Evolutionary conservation across 2,329 filamentous ascomycete species (phyloP).

Genomic region (Ustulina deusta): DNA sequence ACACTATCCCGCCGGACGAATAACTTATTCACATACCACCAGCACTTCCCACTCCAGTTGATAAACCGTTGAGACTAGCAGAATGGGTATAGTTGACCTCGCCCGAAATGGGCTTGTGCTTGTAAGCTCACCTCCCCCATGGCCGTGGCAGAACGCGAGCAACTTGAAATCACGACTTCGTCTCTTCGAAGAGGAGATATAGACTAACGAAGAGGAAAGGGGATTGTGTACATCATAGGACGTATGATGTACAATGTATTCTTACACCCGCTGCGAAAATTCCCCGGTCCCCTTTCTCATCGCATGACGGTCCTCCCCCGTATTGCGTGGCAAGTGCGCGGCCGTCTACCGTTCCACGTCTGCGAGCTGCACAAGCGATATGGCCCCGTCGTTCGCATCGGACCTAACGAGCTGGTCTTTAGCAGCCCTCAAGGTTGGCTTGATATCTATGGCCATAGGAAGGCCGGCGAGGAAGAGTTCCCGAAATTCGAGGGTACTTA

Average conservation of each 20-base stretch:
- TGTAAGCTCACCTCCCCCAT: conserved; percentile 16
- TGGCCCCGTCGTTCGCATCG: conserved; percentile 56
- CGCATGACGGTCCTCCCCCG: conserved; percentile 42
- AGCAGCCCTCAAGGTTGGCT: conserved; percentile 54
- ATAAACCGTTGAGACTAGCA: conserved; percentile 1
- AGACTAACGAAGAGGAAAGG: conserved; percentile 25
- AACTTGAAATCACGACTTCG: background rate
- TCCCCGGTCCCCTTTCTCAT: conserved; percentile 47
- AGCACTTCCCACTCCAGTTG: background rate
- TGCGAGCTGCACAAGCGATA: conserved; percentile 52
- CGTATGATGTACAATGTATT: conserved; percentile 38
- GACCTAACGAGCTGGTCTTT: conserved; percentile 57
- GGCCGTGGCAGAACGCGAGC: background rate
- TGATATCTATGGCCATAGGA: conserved; percentile 56
- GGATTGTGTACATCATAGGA: conserved; percentile 25
- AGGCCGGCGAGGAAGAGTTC: conserved; percentile 46
- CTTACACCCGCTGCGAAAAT: conserved; percentile 48
- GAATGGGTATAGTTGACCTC: conserved; percentile 23
- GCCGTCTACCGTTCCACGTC: conserved; percentile 41
- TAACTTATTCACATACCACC: background rate
- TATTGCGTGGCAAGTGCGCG: conserved; percentile 33
- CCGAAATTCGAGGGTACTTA: conserved; percentile 49
- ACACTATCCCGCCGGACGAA: background rate
- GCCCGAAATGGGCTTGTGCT: conserved; percentile 30
- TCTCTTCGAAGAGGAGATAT: background rate